A percentile compares a stretch with the other conserved stretches of the same genome.
Conservation (phyloP, 1,284 basidiomycete genomes). For the Leccinum pallidistipes region DNA sequence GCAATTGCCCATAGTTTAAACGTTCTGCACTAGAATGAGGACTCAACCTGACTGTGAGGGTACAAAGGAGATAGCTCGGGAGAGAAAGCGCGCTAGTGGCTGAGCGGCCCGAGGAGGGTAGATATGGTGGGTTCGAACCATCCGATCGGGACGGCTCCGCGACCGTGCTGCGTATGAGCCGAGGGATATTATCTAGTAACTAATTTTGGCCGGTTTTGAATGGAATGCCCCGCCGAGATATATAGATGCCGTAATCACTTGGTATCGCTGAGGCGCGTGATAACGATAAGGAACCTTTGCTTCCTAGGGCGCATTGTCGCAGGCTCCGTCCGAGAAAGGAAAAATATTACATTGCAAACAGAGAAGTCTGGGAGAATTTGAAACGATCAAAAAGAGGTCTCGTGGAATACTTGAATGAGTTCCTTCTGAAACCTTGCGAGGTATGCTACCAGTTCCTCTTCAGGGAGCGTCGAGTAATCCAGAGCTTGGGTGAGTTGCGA, state of each 20-base stretch:
- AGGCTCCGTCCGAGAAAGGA: not conserved
- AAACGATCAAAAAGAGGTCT: conserved; percentile 23
- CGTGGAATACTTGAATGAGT: conserved; percentile 55
- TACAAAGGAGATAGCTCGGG: not conserved
- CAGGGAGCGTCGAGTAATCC: conserved; percentile 67
- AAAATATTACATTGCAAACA: conserved; percentile 10
- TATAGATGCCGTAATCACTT: conserved; percentile 15
- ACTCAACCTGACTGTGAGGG: not conserved
- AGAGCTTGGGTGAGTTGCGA: conserved; percentile 69
- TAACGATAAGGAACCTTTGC: conserved; percentile 7
- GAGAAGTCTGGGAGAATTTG: not conserved
- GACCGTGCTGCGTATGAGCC: conserved; percentile 1
- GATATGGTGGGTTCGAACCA: conserved; percentile 13
- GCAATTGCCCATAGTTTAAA: conserved; percentile 28
- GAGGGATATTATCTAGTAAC: not conserved
- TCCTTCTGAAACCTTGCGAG: conserved; percentile 68
- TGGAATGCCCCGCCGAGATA: not conserved
- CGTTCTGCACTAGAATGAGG: conserved; percentile 1
- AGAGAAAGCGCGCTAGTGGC: not conserved
- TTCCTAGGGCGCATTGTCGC: not conserved
- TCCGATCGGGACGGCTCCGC: conserved; percentile 15
- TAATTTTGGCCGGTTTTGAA: not conserved
- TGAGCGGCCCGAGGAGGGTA: conserved; percentile 4
- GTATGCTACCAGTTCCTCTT: conserved; percentile 62
- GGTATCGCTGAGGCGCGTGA: conserved; percentile 4